These are phyloP conservation scores for Geranium incanum DNA, from an alignment of 441 rosid genomes.

Conservation along the genomic window DNA sequence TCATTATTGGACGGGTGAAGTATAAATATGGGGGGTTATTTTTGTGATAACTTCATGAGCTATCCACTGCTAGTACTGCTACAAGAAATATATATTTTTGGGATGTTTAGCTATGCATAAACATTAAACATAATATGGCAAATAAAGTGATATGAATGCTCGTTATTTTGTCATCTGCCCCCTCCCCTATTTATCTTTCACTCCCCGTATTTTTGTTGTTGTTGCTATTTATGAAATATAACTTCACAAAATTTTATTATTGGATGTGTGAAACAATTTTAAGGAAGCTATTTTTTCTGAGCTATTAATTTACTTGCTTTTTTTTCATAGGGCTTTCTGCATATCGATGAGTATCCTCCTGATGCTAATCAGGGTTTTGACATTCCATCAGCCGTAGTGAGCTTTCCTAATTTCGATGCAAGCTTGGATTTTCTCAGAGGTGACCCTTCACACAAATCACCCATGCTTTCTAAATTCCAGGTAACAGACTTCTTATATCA, in stretches of 20 bases:
- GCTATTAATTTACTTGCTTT: slow-evolving; percentile 18
- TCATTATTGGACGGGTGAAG: not conserved
- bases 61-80: no score
- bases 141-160: not conserved
- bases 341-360: slow-evolving; percentile 90
- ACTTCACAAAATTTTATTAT: not conserved
- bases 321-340: slow-evolving; percentile 65
- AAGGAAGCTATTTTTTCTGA: slow-evolving; percentile 18
- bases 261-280: no score
- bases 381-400: slow-evolving; percentile 81
- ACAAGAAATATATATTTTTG: not conserved
- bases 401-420: slow-evolving; percentile 54
- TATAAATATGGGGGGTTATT: not conserved
- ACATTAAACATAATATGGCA: not conserved
- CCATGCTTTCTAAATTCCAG: slow-evolving; percentile 55
- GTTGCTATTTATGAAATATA: not conserved
- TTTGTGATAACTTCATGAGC: not conserved
- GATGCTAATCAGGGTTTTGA: slow-evolving; percentile 98
- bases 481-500: slow-evolving; percentile 25
- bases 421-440: slow-evolving; percentile 36
- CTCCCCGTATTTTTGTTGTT: no score
- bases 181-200: not conserved
- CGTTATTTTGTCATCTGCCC: not conserved
- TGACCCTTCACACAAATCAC: slow-evolving; percentile 30
- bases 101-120: not conserved